phyloP scores from a whole-genome alignment of 164 flowering plant species.

The Buxus sempervirens region DNA sequence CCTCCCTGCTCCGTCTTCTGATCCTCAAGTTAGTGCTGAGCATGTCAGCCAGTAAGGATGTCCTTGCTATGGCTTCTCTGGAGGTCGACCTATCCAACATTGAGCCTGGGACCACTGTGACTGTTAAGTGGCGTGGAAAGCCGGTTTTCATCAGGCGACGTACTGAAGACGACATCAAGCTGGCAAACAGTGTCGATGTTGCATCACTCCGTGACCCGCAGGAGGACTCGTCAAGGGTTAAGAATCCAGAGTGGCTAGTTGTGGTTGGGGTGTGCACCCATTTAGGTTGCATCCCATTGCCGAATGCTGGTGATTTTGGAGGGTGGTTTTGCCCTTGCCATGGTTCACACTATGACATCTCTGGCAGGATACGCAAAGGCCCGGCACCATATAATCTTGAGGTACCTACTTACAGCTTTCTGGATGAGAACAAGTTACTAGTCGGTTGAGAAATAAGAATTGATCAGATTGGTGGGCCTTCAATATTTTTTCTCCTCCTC shows the following conservation, averaged over 20 bases:
- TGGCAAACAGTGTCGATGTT: slow-evolving; percentile 51
- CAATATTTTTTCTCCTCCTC: neutral
- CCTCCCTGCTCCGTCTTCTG: slow-evolving; percentile 43
- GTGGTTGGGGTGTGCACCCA: slow-evolving; percentile 51
- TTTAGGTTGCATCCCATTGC: slow-evolving; percentile 52
- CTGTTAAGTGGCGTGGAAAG: slow-evolving; percentile 61
- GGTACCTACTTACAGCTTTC: slow-evolving; percentile 49
- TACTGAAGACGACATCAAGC: slow-evolving; percentile 46
- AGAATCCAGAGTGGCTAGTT: slow-evolving; percentile 50
- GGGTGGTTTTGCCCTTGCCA: slow-evolving; percentile 64
- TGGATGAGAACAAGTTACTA: slow-evolving; percentile 41
- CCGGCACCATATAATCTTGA: slow-evolving; percentile 53
- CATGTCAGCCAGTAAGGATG: slow-evolving; percentile 56
- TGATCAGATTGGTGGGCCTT: neutral
- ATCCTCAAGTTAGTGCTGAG: slow-evolving; percentile 48
- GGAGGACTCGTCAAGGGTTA: slow-evolving; percentile 40
- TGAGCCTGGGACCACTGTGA: slow-evolving; percentile 48
- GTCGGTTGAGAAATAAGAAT: slow-evolving; percentile 26
- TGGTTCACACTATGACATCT: slow-evolving; percentile 50
- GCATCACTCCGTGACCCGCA: slow-evolving; percentile 47
- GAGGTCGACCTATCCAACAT: slow-evolving; percentile 54
- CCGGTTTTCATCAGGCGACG: slow-evolving; percentile 54
- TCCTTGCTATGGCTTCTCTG: slow-evolving; percentile 54
- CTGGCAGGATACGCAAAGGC: slow-evolving; percentile 51
- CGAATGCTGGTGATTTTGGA: slow-evolving; percentile 53